A percentile compares a stretch with the other conserved stretches of the same genome.
Conservation (phyloP, 768 basidiomycete genomes). For the Tylopilus felleus region DNA sequence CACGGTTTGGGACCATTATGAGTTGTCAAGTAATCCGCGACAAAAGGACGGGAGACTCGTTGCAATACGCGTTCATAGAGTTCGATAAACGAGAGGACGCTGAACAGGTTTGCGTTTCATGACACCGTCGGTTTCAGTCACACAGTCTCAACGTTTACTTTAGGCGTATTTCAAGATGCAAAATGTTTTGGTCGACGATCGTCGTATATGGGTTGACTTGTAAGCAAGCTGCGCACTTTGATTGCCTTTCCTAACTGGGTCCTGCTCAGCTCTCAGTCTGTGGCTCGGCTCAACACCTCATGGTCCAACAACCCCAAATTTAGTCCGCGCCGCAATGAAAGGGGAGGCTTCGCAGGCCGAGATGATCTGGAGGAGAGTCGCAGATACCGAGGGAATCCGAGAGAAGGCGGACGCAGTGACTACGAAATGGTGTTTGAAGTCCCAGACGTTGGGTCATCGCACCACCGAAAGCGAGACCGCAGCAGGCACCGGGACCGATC, state of each 20-base stretch:
- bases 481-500: slow-evolving; percentile 49
- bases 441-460: slow-evolving; percentile 35
- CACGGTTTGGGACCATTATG: slow-evolving; percentile 91
- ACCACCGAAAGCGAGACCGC: slow-evolving; percentile 45
- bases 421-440: slow-evolving; percentile 89
- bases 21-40: slow-evolving; percentile 97
- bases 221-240: slow-evolving; percentile 38
- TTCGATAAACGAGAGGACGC: slow-evolving; percentile 93
- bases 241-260: slow-evolving; percentile 18
- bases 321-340: slow-evolving; percentile 37
- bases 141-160: slow-evolving; percentile 8
- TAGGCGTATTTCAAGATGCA: slow-evolving; percentile 99
- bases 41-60: slow-evolving; percentile 90
- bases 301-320: slow-evolving; percentile 80
- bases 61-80: slow-evolving; percentile 99
- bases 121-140: background rate
- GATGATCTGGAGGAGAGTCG: slow-evolving; percentile 72
- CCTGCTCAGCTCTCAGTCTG: slow-evolving; percentile 78
- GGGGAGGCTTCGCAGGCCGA: slow-evolving; percentile 61
- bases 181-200: slow-evolving; percentile 95
- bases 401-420: slow-evolving; percentile 30
- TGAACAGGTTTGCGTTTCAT: slow-evolving; percentile 65
- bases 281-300: slow-evolving; percentile 74
- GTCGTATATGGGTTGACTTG: slow-evolving; percentile 99
- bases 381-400: slow-evolving; percentile 48